Evolutionary conservation across 2,329 filamentous ascomycete genomes (phyloP).

Genomic region (Pseudocercospora fuligena): DNA sequence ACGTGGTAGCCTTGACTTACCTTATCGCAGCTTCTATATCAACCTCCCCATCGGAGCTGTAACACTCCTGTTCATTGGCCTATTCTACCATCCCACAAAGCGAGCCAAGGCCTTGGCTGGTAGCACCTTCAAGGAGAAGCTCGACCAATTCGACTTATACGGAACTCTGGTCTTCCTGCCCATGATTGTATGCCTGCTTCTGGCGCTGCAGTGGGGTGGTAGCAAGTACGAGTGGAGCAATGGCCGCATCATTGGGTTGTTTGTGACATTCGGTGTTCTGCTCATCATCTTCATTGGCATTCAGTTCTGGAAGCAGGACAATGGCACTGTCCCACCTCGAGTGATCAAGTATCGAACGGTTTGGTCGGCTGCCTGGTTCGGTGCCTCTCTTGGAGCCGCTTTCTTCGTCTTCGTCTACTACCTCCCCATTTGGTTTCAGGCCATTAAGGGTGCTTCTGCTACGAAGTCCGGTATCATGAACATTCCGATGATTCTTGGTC

Average conservation of each 20-base stretch:
- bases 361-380: conserved; percentile 32
- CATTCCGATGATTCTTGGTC: conserved; percentile 52
- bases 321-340: conserved; percentile 53
- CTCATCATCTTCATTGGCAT: conserved; percentile 48
- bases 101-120: conserved; percentile 39
- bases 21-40: conserved; percentile 45
- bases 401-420: conserved; percentile 53
- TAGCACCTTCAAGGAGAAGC: conserved; percentile 42
- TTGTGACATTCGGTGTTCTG: conserved; percentile 53
- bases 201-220: conserved; percentile 58
- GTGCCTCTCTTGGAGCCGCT: conserved; percentile 43
- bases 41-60: conserved; percentile 58
- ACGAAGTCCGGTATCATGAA: conserved; percentile 56
- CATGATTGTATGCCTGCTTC: conserved; percentile 53
- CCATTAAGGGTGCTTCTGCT: conserved; percentile 53
- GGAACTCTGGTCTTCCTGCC: conserved; percentile 55
- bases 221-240: conserved; percentile 53
- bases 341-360: conserved; percentile 53
- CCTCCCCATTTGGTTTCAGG: conserved; percentile 56
- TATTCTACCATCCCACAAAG: conserved; percentile 43
- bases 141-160: conserved; percentile 54
- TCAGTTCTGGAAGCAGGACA: conserved; percentile 49
- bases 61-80: conserved; percentile 43
- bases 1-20: not conserved
- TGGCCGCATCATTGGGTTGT: conserved; percentile 52